Evolutionary conservation across 352 stramenopile species (phyloP).

Genomic region (Detonula confervacea): DNA sequence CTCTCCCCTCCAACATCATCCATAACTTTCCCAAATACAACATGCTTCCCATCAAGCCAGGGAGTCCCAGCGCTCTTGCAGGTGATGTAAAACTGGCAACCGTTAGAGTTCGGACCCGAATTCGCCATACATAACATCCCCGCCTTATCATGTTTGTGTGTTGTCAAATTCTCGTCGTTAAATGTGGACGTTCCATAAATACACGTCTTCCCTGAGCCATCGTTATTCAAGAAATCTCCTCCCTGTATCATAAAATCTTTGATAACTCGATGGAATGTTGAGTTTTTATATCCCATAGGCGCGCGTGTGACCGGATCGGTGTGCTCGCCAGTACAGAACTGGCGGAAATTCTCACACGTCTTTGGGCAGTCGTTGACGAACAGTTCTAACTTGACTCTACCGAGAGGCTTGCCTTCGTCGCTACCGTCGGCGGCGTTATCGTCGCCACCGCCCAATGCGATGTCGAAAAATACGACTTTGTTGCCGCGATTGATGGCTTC

Average conservation of each 20-base stretch:
- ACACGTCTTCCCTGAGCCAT: constrained; percentile 91
- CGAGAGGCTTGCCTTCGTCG: constrained; percentile 82
- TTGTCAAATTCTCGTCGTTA: constrained; percentile 90
- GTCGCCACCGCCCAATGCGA: constrained; percentile 85
- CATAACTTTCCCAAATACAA: constrained; percentile 94
- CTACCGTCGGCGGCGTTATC: constrained; percentile 70
- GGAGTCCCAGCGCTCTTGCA: constrained; percentile 91
- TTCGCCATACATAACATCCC: constrained; percentile 92
- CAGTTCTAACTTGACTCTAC: constrained; percentile 94
- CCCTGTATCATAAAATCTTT: constrained; percentile 98
- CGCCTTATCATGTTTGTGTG: constrained; percentile 82
- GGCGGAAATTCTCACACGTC: constrained; percentile 97
- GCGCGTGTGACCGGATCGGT: constrained; percentile 78
- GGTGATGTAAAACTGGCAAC: constrained; percentile 92
- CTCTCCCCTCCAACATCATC: constrained; percentile 62
- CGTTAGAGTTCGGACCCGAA: constrained; percentile 92
- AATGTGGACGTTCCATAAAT: constrained; percentile 95
- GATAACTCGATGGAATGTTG: constrained; percentile 95
- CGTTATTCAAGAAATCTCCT: constrained; percentile 95
- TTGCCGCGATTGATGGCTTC: constrained; percentile 93
- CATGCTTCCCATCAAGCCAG: constrained; percentile 96
- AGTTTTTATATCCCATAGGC: constrained; percentile 93
- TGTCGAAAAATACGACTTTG: constrained; percentile 95
- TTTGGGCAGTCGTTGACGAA: constrained; percentile 95
- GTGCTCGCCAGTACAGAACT: constrained; percentile 97